phyloP scores from a whole-genome alignment of 805 yeast species.

The Ogataea methanolica region DNA sequence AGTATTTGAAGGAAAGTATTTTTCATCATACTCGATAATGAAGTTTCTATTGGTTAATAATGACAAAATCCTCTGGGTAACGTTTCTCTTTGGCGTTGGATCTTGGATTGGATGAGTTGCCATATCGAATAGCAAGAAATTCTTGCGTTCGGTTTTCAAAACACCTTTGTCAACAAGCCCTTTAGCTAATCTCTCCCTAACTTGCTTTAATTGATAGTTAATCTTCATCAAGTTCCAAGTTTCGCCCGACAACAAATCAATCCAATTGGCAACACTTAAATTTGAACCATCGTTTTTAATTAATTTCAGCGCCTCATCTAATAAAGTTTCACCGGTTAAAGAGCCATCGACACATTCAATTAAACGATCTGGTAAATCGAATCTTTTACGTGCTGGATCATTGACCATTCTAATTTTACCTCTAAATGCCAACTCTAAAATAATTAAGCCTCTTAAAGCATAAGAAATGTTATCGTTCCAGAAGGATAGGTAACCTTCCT shows the following conservation, averaged over 20 bases:
- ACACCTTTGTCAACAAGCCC: constrained; percentile 97
- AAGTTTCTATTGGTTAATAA: constrained; percentile 70
- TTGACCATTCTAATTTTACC: constrained; percentile 84
- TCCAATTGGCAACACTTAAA: constrained; percentile 83
- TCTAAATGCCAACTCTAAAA: constrained; percentile 88
- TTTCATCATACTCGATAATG: constrained; percentile 46
- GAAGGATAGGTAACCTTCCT: constrained; percentile 92
- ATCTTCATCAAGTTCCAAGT: constrained; percentile 97
- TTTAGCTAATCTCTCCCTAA: constrained; percentile 91
- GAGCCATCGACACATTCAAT: constrained; percentile 81
- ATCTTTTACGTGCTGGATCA: constrained; percentile 87
- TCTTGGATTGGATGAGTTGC: constrained; percentile 97
- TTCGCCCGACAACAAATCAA: constrained; percentile 89
- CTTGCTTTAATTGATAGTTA: constrained; percentile 93
- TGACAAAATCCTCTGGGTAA: constrained; percentile 66
- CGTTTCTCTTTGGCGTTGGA: constrained; percentile 73
- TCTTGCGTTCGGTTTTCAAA: constrained; percentile 91
- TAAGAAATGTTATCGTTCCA: constrained; percentile 98
- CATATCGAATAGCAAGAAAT: constrained; percentile 93
- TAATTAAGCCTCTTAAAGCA: constrained; percentile 90
- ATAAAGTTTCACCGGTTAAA: constrained; percentile 89
- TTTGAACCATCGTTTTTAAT: constrained; percentile 82
- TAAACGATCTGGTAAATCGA: constrained; percentile 81
- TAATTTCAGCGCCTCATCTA: constrained; percentile 88
- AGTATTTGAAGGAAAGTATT: constrained; percentile 64